phyloP scores from a whole-genome alignment of 2,329 filamentous ascomycete species.

The Fusarium sp. region DNA sequence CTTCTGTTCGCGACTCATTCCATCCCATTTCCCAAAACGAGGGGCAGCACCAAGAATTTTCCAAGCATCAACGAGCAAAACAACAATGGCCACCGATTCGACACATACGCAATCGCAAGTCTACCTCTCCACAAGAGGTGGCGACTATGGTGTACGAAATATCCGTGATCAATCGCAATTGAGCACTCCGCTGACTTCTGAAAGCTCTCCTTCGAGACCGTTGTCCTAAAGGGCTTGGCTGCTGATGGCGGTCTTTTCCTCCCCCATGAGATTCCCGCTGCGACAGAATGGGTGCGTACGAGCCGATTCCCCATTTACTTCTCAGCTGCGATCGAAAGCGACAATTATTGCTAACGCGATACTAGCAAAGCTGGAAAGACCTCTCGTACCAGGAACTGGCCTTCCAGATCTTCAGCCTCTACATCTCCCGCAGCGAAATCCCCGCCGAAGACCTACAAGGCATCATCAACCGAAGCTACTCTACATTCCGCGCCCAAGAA shows the following conservation, averaged over 20 bases:
- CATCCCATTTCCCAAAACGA: conserved; percentile 5
- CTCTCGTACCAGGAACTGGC: conserved; percentile 83
- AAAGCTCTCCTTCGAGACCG: conserved; percentile 85
- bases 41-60: conserved; percentile 33
- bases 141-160: conserved; percentile 37
- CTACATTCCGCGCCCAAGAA: conserved; percentile 81
- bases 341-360: neutral
- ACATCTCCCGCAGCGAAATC: conserved; percentile 70
- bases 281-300: conserved; percentile 61
- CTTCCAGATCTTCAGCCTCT: conserved; percentile 84
- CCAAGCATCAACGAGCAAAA: conserved; percentile 9
- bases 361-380: conserved; percentile 74
- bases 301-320: neutral
- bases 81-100: conserved; percentile 34
- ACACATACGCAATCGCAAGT: conserved; percentile 39
- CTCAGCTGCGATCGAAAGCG: neutral
- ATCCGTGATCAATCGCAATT: neutral
- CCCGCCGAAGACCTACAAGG: conserved; percentile 72
- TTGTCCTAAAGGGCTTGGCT: conserved; percentile 85
- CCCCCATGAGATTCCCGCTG: conserved; percentile 77
- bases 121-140: conserved; percentile 41
- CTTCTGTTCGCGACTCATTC: conserved; percentile 13
- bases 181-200: neutral
- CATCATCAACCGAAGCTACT: conserved; percentile 83
- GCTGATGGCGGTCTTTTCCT: conserved; percentile 86